Percentiles rank a stretch among this genome's conserved stretches.
Evolutionary conservation across 768 basidiomycete genomes (phyloP).

Genomic region (Boletus insuetus): DNA sequence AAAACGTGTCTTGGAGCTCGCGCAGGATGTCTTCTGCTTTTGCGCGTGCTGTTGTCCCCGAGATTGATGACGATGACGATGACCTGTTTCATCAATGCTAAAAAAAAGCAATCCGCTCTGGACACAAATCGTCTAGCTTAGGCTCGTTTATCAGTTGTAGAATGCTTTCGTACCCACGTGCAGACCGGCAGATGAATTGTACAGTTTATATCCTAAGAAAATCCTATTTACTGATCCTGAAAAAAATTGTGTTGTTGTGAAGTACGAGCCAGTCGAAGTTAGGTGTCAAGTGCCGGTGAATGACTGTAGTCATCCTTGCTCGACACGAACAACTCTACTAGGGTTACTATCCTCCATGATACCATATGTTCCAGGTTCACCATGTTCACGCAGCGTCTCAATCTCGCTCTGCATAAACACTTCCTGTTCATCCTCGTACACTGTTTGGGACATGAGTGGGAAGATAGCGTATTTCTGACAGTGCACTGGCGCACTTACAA

Average conservation of each 20-base stretch:
- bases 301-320: not conserved
- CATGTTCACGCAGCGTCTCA: not conserved
- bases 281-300: too few relatives aligned
- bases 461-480: not conserved
- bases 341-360: not conserved
- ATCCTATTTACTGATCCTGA: too few relatives aligned
- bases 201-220: too few relatives aligned
- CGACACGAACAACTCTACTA: not conserved
- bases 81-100: not conserved
- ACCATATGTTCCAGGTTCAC: not conserved
- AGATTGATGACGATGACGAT: not conserved
- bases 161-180: too few relatives aligned
- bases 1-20: constrained; percentile 69
- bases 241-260: too few relatives aligned
- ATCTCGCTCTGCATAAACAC: not conserved
- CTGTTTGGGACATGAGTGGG: not conserved
- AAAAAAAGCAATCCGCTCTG: not conserved
- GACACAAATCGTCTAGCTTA: not conserved
- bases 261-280: too few relatives aligned
- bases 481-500: constrained; percentile 6
- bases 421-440: constrained; percentile 2
- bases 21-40: constrained; percentile 24
- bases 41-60: constrained; percentile 5
- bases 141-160: too few relatives aligned
- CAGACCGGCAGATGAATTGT: too few relatives aligned